These are phyloP conservation scores for Ogataea parapolymorpha DNA, from an alignment of 805 yeast genomes.

Conservation along the genomic window DNA sequence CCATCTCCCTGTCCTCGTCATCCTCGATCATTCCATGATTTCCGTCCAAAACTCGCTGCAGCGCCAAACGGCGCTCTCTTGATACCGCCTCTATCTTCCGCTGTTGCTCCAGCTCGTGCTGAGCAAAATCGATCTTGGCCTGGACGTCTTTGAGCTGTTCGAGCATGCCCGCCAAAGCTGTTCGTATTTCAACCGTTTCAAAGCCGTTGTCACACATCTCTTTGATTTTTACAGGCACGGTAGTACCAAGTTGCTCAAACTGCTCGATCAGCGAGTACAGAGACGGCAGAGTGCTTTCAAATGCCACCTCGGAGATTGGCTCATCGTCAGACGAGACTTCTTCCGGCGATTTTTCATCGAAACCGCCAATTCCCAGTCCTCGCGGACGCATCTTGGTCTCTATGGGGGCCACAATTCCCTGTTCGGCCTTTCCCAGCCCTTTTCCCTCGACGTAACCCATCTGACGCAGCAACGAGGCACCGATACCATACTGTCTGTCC, in stretches of 20 bases:
- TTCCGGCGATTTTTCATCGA: conserved; percentile 33
- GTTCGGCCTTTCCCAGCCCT: conserved; percentile 73
- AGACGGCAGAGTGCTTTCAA: background rate
- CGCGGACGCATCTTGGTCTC: conserved; percentile 63
- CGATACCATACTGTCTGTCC: conserved; percentile 64
- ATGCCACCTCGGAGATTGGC: conserved; percentile 8
- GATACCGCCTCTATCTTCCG: conserved; percentile 1
- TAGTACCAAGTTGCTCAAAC: conserved; percentile 34
- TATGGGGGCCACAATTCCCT: conserved; percentile 80
- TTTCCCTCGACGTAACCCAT: conserved; percentile 88
- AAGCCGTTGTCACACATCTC: conserved; percentile 30
- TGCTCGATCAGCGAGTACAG: conserved; percentile 34
- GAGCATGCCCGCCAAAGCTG: conserved; percentile 17
- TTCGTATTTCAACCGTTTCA: conserved; percentile 18
- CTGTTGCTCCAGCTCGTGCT: conserved; percentile 16
- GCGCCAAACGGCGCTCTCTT: background rate
- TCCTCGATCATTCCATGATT: conserved; percentile 4
- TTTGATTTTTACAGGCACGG: conserved; percentile 37
- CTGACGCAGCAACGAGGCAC: conserved; percentile 68
- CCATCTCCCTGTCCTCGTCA: conserved; percentile 6
- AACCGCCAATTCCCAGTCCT: conserved; percentile 74
- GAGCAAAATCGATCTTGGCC: conserved; percentile 13
- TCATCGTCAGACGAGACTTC: conserved; percentile 25
- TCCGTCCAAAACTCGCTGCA: conserved; percentile 4
- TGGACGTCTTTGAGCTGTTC: conserved; percentile 6